Percentiles rank a stretch among this genome's conserved stretches.
Evolutionary conservation across 2,329 filamentous ascomycete species (phyloP).

Genomic region (Chaetomium globosum): DNA sequence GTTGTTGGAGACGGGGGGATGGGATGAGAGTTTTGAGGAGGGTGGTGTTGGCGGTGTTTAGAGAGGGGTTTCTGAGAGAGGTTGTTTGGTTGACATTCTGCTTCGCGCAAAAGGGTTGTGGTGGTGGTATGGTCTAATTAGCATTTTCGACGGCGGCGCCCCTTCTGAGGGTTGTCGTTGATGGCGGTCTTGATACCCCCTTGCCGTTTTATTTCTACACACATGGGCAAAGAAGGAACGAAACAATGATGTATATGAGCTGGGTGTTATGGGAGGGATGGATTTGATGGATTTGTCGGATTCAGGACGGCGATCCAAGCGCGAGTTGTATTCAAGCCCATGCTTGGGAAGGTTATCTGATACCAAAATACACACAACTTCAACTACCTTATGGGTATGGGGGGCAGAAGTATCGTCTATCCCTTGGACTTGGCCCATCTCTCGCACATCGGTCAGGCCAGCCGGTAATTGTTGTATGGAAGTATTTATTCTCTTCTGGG

Average conservation of each 20-base stretch:
- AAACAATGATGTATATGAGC: slow-evolving; percentile 16
- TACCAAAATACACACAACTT: slow-evolving; percentile 2
- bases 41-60: slow-evolving; percentile 54
- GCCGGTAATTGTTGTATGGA: neutral
- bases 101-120: neutral
- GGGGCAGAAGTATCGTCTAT: neutral
- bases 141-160: neutral
- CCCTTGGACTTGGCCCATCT: too few species aligned
- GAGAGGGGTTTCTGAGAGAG: slow-evolving; percentile 18
- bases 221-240: slow-evolving; percentile 11
- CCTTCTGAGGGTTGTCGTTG: neutral
- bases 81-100: neutral
- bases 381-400: neutral
- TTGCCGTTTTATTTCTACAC: slow-evolving; percentile 1
- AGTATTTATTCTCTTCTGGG: neutral
- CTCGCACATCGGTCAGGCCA: neutral
- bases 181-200: slow-evolving; percentile 34
- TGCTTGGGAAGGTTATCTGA: neutral
- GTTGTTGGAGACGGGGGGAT: slow-evolving; percentile 77
- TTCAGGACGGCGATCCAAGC: neutral
- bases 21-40: slow-evolving; percentile 76
- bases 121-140: neutral
- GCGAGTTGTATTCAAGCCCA: neutral
- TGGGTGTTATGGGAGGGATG: neutral
- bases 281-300: neutral